phyloP scores from a whole-genome alignment of 495 filamentous ascomycete species.

The Aspergillus bertholletiae region DNA sequence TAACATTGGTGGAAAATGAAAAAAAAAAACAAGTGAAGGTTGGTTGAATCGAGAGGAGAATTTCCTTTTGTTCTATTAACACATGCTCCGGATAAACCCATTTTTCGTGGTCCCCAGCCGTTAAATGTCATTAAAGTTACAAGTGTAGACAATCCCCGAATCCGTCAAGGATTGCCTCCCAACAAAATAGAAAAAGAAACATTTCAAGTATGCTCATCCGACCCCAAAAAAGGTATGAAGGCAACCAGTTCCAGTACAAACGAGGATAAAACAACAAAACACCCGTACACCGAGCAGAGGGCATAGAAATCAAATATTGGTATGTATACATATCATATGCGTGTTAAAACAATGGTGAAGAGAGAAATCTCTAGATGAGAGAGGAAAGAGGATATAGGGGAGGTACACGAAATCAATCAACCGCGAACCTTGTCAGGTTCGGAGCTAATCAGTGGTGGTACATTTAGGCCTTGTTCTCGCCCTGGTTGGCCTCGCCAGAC shows the following conservation, averaged over 20 bases:
- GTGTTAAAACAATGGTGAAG: conserved; percentile 24
- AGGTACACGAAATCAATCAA: conserved; percentile 24
- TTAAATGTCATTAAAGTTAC: conserved; percentile 46
- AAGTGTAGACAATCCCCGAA: conserved; percentile 35
- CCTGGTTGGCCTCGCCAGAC: conserved; percentile 51
- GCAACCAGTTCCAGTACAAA: conserved; percentile 17
- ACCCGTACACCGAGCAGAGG: conserved; percentile 38
- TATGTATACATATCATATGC: conserved; percentile 45
- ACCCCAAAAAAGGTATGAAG: conserved; percentile 21
- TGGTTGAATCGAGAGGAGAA: conserved; percentile 43
- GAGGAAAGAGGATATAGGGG: conserved; percentile 20
- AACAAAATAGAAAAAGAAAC: conserved; percentile 4
- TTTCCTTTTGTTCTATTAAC: conserved; percentile 47
- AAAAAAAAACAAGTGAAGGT: conserved; percentile 1
- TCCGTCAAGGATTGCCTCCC: conserved; percentile 20
- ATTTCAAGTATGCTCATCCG: conserved; percentile 16
- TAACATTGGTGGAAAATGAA: too few species aligned
- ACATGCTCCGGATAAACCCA: conserved; percentile 39
- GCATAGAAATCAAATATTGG: conserved; percentile 21
- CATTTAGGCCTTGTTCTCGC: conserved; percentile 82
- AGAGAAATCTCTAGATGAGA: conserved; percentile 24
- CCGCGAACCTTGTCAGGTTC: not conserved
- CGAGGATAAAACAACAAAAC: conserved; percentile 32
- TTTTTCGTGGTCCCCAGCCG: conserved; percentile 40
- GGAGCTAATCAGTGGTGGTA: conserved; percentile 13